phyloP scores from a whole-genome alignment of 768 basidiomycete species.

The Hygrophoropsis aurantiaca region DNA sequence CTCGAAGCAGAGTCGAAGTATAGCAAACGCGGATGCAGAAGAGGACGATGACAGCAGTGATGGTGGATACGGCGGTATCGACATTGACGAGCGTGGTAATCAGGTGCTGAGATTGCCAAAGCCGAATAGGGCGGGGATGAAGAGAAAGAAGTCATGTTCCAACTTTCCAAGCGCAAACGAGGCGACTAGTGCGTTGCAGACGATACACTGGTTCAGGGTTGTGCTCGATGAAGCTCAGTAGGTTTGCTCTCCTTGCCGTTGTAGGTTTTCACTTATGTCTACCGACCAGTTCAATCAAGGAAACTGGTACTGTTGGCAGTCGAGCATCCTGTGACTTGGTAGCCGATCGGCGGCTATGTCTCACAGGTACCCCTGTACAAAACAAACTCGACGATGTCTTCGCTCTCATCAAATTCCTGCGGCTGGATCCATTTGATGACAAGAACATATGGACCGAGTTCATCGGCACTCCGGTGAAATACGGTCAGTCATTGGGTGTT shows the following conservation, averaged over 20 bases:
- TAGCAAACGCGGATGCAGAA: constrained; percentile 57
- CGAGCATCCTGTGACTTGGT: constrained; percentile 93
- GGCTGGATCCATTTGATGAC: constrained; percentile 89
- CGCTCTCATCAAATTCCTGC: constrained; percentile 94
- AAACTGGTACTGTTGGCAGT: constrained; percentile 90
- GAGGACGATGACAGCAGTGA: constrained; percentile 69
- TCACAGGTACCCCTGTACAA: constrained; percentile 99
- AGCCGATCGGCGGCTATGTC: constrained; percentile 88
- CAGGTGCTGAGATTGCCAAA: constrained; percentile 58
- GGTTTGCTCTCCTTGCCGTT: constrained; percentile 33
- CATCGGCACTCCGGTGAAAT: constrained; percentile 91
- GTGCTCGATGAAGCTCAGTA: constrained; percentile 95
- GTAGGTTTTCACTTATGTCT: constrained; percentile 6
- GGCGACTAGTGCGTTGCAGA: constrained; percentile 80
- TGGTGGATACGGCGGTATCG: constrained; percentile 59
- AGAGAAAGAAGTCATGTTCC: constrained; percentile 57
- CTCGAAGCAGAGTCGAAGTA: constrained; percentile 80
- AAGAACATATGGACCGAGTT: constrained; percentile 91
- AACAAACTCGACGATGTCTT: constrained; percentile 99
- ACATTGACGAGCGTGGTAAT: constrained; percentile 69
- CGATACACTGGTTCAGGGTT: constrained; percentile 94
- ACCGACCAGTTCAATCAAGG: constrained; percentile 94
- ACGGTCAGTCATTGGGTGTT: constrained; percentile 84
- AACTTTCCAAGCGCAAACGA: constrained; percentile 45
- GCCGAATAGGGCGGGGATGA: constrained; percentile 65